Evolutionary conservation across 2,329 filamentous ascomycete genomes (phyloP).

Genomic region (Diaporthe vaccinii): DNA sequence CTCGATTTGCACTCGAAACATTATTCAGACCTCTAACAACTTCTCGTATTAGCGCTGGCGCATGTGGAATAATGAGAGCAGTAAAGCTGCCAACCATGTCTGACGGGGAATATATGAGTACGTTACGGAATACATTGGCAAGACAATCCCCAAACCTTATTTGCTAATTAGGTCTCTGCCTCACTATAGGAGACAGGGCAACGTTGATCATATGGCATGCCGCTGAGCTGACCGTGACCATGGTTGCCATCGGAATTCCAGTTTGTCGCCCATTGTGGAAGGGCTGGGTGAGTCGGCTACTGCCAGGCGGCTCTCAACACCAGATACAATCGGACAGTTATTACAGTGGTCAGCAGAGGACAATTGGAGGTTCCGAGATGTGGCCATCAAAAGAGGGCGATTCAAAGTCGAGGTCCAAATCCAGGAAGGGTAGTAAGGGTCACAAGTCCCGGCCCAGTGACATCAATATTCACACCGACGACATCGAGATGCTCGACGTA

Average conservation of each 20-base stretch:
- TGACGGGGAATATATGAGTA: constrained; percentile 33
- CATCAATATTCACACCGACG: not conserved
- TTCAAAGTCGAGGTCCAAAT: constrained; percentile 1
- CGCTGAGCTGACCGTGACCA: constrained; percentile 30
- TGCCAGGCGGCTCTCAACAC: not conserved
- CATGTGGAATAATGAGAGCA: constrained; percentile 30
- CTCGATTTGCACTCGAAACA: not conserved
- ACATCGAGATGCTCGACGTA: constrained; percentile 3
- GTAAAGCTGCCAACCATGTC: constrained; percentile 25
- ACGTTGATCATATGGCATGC: constrained; percentile 29
- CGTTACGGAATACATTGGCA: not conserved
- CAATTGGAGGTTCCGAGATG: constrained; percentile 33
- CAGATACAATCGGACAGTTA: not conserved
- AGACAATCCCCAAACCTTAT: fast-evolving
- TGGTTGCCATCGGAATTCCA: constrained; percentile 29
- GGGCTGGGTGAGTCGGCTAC: constrained; percentile 7
- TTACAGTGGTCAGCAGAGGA: constrained; percentile 5
- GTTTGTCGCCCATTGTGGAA: constrained; percentile 33
- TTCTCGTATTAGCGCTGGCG: constrained; percentile 4
- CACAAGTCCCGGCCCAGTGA: not conserved
- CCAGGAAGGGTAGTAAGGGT: constrained; percentile 6
- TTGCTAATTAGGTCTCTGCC: not conserved
- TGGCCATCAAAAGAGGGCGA: not conserved
- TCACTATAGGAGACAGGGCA: constrained; percentile 1
- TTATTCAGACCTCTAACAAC: not conserved